These are phyloP conservation scores for Hura crepitans DNA, from an alignment of 441 rosid genomes.

Conservation along the genomic window DNA sequence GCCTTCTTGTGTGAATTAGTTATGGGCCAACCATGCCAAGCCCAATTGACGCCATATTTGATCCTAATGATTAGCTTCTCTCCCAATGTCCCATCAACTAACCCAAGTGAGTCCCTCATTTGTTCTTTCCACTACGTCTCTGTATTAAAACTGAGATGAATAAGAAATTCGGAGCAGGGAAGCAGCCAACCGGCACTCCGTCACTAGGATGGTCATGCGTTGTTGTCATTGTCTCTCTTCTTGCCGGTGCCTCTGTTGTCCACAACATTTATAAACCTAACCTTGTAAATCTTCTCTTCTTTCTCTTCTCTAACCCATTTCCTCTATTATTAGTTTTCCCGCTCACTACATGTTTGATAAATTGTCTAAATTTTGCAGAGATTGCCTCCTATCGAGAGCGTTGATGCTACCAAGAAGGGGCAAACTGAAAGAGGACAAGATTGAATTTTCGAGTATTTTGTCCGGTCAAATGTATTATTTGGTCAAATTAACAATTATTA, in stretches of 20 bases:
- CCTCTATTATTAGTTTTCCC: background rate
- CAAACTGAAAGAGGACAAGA: background rate
- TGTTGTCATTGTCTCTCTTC: slow-evolving; percentile 57
- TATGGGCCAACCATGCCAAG: background rate
- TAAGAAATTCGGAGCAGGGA: slow-evolving; percentile 45
- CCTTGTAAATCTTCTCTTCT: slow-evolving; percentile 24
- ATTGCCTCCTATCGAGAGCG: slow-evolving; percentile 43
- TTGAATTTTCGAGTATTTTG: background rate
- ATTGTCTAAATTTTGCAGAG: slow-evolving; percentile 32
- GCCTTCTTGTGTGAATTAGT: no score
- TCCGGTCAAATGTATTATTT: no score
- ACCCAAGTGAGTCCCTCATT: no score
- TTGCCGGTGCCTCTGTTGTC: slow-evolving; percentile 64
- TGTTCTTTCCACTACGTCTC: background rate
- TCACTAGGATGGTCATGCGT: slow-evolving; percentile 51
- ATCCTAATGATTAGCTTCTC: no score
- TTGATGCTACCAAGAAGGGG: slow-evolving; percentile 29
- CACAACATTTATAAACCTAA: slow-evolving; percentile 64
- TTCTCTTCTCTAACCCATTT: background rate
- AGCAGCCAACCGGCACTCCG: slow-evolving; percentile 63
- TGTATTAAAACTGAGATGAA: slow-evolving; percentile 29
- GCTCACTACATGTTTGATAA: slow-evolving; percentile 18
- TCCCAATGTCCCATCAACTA: no score
- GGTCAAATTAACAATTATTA: no score
- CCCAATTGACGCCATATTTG: background rate